Evolutionary conservation across 164 flowering plant genomes (phyloP), one percentile per base, ranked within the genome.

Genomic region (Umbilicus rupestris): DNA sequence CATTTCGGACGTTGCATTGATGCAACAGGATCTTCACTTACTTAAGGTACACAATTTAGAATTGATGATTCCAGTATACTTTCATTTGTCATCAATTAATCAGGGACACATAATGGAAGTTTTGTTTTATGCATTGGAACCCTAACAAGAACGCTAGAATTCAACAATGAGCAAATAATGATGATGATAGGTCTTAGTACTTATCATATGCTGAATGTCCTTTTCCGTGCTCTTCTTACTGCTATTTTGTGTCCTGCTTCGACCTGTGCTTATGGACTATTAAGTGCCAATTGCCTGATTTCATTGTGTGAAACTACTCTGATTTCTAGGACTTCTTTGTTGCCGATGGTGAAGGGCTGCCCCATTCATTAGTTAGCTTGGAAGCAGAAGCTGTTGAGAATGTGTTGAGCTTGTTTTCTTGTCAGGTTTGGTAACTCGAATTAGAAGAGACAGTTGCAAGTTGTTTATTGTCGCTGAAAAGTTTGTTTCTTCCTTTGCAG

Each of bases 331-430:
- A 85, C n/a, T 83, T 92, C 64, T 92, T 92, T 81, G 75, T 87
- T 37, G 97, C 97, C 64, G 82, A 87, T 69, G 96, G 92, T 65
- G 90, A 92, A 72, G 97, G 97, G 42, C 89, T 92, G 70, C 92
- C 94, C 37, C 85, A 82, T 24, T 81, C 86, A 30, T 71, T 86
- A 31, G 94, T 92, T 24, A 86, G 84, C 72, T 67, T 78, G 73
- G 92, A 87, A 82, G 81, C 96, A 39, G 77, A 74, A 74, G 68
- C 74, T 72, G 82, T 86, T 26, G 82, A 75, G 62, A 78, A 85
- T 60, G 77, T 89, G 15, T 64, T 89, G 22, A 68, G 74, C 66
- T 62, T 92, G 49, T 85, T 77, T 76, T 78, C 87, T 20, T 79
- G 83, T 71, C 79, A 83, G 88, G 97, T 91, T 62, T 24, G 70